A percentile compares a stretch with the other conserved stretches of the same genome.
These are phyloP conservation scores for Besnoitia besnoiti DNA, from an alignment of 169 alveolate genomes.

Conservation along the genomic window DNA sequence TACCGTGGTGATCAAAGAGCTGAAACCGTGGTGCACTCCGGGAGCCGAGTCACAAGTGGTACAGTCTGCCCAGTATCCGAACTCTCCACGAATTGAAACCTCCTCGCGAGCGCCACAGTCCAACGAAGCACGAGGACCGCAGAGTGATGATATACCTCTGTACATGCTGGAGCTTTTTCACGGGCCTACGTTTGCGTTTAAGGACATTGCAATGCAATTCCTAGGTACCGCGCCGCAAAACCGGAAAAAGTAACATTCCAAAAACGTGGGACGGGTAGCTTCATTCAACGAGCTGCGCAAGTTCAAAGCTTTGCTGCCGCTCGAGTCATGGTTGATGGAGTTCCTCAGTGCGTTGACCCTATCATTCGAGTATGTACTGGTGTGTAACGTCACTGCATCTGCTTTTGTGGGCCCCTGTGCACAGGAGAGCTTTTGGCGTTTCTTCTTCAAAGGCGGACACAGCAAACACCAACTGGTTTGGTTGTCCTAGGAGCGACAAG, in stretches of 20 bases:
- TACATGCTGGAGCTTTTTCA: constrained; percentile 65
- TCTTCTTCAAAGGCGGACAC: background rate
- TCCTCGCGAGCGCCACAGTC: background rate
- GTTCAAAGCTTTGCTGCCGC: too few species aligned
- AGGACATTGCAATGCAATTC: constrained; percentile 68
- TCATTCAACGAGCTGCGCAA: too few species aligned
- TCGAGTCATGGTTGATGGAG: too few species aligned
- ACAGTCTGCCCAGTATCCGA: background rate
- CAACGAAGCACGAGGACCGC: background rate
- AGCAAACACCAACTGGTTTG: background rate
- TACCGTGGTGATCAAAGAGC: background rate
- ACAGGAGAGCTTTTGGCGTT: background rate
- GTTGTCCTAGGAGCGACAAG: constrained; percentile 67
- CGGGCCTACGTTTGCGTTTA: constrained; percentile 72
- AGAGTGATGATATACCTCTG: background rate
- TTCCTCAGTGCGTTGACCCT: too few species aligned
- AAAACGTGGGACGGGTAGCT: too few species aligned
- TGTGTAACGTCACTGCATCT: too few species aligned
- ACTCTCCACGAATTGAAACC: background rate
- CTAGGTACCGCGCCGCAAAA: constrained; percentile 53
- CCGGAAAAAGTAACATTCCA: too few species aligned
- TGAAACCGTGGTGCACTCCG: background rate
- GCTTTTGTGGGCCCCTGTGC: background rate
- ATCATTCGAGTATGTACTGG: too few species aligned
- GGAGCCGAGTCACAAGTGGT: background rate